Evolutionary conservation across 805 yeast species (phyloP).

Genomic region (Candida chauliodis): DNA sequence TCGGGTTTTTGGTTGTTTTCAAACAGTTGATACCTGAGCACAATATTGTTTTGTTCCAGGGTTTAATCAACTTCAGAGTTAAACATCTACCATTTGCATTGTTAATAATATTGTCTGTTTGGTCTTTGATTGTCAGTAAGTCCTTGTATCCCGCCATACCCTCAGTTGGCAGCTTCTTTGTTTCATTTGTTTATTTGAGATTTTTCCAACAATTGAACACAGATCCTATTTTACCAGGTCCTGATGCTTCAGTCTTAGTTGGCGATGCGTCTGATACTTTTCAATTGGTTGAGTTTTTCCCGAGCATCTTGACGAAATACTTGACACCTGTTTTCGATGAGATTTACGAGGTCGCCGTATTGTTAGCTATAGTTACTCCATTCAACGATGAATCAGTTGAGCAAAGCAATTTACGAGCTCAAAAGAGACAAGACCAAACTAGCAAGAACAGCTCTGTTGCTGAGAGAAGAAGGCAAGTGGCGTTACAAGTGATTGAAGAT

Average conservation of each 20-base stretch:
- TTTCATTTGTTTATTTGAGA: constrained; percentile 74
- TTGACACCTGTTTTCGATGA: constrained; percentile 48
- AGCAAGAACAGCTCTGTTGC: constrained; percentile 38
- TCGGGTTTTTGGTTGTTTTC: constrained; percentile 54
- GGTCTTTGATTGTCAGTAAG: constrained; percentile 32
- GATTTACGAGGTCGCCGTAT: constrained; percentile 32
- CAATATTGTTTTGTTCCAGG: constrained; percentile 46
- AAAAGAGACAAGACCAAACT: constrained; percentile 51
- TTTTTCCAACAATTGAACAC: constrained; percentile 61
- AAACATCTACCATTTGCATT: constrained; percentile 58
- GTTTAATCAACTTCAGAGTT: constrained; percentile 46
- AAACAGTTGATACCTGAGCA: constrained; percentile 60
- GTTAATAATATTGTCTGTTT: constrained; percentile 26
- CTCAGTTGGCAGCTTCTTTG: constrained; percentile 54
- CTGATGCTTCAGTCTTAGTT: constrained; percentile 36
- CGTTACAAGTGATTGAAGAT: constrained; percentile 70
- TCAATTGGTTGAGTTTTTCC: constrained; percentile 80
- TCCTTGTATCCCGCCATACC: constrained; percentile 54
- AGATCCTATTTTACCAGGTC: constrained; percentile 53
- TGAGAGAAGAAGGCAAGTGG: constrained; percentile 75
- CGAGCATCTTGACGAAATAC: constrained; percentile 51
- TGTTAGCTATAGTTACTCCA: constrained; percentile 51
- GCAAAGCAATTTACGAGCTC: constrained; percentile 69
- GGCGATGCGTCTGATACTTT: constrained; percentile 94
- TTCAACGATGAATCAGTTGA: constrained; percentile 70